Evolutionary conservation across 345 rosid genomes (phyloP).

Genomic region (Citrus trifoliata): DNA sequence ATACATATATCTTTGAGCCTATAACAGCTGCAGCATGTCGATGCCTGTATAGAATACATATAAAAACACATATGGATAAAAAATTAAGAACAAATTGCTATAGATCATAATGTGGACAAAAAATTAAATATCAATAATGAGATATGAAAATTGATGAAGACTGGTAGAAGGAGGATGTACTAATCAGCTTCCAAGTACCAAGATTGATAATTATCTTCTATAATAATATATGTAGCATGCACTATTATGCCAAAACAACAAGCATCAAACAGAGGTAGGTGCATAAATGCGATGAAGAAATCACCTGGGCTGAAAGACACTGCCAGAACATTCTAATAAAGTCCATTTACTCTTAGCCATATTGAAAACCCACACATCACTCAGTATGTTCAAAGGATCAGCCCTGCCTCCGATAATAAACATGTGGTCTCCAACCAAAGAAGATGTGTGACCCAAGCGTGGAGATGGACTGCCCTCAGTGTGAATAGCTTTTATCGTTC

Average conservation of each 20-base stretch:
- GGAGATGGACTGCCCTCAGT: conserved; percentile 56
- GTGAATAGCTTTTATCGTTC: conserved; percentile 39
- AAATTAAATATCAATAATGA: background rate
- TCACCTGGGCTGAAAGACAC: conserved; percentile 68
- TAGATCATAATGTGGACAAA: background rate
- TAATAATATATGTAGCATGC: background rate
- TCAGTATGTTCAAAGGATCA: conserved; percentile 67
- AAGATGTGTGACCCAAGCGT: conserved; percentile 80
- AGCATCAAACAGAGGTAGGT: background rate
- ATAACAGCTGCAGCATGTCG: conserved; percentile 79
- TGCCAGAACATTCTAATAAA: conserved; percentile 48
- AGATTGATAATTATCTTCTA: background rate
- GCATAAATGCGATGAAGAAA: conserved; percentile 9
- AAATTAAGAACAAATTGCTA: background rate
- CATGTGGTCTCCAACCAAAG: conserved; percentile 56
- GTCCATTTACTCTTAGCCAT: conserved; percentile 51
- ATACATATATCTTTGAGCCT: conserved; percentile 68
- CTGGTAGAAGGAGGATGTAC: background rate
- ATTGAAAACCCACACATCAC: conserved; percentile 75
- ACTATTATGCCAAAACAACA: background rate
- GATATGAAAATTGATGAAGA: background rate
- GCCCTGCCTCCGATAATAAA: conserved; percentile 86
- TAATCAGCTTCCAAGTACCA: background rate
- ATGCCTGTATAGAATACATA: conserved; percentile 54
- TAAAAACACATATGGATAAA: background rate